These are phyloP conservation scores for Ilyonectria sp. DNA, from an alignment of 2,329 filamentous ascomycete genomes.

Conservation along the genomic window DNA sequence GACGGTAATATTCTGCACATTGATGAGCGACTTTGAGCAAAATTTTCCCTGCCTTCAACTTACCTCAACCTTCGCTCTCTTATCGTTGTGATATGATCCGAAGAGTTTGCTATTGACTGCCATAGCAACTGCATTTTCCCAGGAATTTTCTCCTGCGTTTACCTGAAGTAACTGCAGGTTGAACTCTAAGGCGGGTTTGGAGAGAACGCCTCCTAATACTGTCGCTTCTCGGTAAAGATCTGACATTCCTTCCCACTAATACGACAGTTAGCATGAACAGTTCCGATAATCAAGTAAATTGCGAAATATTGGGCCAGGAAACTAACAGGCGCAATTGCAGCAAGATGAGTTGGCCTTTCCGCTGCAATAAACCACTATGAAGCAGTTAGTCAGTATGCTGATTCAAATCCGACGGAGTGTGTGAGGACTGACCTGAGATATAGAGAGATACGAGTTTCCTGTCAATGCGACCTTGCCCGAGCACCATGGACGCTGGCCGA, in stretches of 20 bases:
- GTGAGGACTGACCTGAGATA: not conserved
- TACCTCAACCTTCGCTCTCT: not conserved
- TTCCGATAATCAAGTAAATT: no score
- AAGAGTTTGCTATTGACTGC: not conserved
- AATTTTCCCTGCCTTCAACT: no score
- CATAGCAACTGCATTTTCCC: conserved; percentile 8
- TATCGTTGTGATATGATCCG: conserved; percentile 4
- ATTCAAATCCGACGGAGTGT: no score
- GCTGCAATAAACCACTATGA: conserved; percentile 13
- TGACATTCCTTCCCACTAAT: conserved; percentile 1
- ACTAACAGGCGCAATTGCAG: conserved; percentile 14
- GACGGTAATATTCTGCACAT: conserved; percentile 2
- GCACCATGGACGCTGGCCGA: conserved; percentile 45
- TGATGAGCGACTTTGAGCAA: no score
- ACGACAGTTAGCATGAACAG: not conserved
- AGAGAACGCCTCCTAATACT: not conserved
- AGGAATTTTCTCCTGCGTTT: not conserved
- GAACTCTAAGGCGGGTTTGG: not conserved
- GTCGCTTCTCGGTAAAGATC: not conserved
- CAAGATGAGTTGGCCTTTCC: not conserved
- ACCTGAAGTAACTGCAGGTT: not conserved
- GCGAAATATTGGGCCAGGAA: no score
- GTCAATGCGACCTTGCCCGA: conserved; percentile 47
- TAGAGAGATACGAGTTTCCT: conserved; percentile 41
- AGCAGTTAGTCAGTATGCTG: no score